A percentile compares a stretch with the other conserved stretches of the same genome.
phyloP scores from a whole-genome alignment of 2,329 filamentous ascomycete genomes.

The Drechslera avenae region DNA sequence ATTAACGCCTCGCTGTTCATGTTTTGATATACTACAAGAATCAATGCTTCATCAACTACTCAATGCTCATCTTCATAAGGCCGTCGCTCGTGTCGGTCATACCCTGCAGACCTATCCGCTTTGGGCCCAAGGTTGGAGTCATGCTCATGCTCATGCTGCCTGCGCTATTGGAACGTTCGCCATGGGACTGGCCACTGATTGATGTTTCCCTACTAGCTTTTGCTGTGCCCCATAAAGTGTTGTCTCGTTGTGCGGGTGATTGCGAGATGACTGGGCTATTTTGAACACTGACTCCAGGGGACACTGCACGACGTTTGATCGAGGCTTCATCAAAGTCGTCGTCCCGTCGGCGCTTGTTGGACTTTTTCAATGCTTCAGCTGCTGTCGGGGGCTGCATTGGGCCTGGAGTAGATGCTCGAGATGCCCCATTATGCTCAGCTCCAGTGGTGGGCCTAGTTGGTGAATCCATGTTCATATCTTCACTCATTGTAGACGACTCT shows the following conservation, averaged over 20 bases:
- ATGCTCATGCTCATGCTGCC: conserved; percentile 58
- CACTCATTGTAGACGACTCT: conserved; percentile 61
- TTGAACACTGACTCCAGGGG: conserved; percentile 86
- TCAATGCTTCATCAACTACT: conserved; percentile 54
- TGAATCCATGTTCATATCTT: conserved; percentile 76
- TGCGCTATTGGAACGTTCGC: conserved; percentile 55
- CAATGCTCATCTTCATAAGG: conserved; percentile 96
- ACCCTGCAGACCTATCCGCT: conserved; percentile 69
- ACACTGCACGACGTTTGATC: conserved; percentile 91
- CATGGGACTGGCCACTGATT: conserved; percentile 57
- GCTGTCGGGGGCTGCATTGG: conserved; percentile 46
- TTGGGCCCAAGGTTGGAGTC: conserved; percentile 52
- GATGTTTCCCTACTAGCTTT: conserved; percentile 63
- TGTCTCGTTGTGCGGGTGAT: conserved; percentile 77
- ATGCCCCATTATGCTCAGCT: conserved; percentile 21
- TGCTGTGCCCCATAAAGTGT: conserved; percentile 72
- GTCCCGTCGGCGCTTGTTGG: conserved; percentile 77
- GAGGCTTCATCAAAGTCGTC: conserved; percentile 87
- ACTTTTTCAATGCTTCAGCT: conserved; percentile 50
- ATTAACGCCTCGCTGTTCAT: not conserved
- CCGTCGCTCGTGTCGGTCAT: conserved; percentile 97
- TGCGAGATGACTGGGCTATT: conserved; percentile 84
- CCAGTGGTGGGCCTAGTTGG: conserved; percentile 50
- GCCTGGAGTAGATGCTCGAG: conserved; percentile 47
- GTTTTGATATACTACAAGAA: not conserved